Percentiles rank a stretch among this genome's conserved stretches.
phyloP scores from a whole-genome alignment of 1,284 basidiomycete species.

The Moesziomyces sp. region DNA sequence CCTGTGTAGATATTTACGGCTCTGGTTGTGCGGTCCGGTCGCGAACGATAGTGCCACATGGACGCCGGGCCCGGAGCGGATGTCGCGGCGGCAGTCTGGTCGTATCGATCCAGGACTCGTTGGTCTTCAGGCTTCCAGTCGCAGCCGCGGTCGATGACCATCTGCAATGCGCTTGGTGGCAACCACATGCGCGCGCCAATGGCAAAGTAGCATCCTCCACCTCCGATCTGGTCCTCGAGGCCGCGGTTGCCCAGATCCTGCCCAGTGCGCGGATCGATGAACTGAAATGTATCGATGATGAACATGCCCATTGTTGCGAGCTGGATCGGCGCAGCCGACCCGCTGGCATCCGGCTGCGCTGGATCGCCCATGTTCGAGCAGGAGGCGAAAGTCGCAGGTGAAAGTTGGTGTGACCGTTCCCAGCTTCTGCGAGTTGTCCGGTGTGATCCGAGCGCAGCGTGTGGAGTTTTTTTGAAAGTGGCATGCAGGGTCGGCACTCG shows the following conservation, averaged over 20 bases:
- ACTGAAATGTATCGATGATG: constrained; percentile 54
- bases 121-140: constrained; percentile 80
- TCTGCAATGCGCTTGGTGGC: constrained; percentile 62
- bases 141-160: constrained; percentile 83
- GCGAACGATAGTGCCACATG: constrained; percentile 82
- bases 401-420: too few species aligned
- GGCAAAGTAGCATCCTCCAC: constrained; percentile 77
- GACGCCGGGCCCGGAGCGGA: neutral
- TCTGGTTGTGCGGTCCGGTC: constrained; percentile 75
- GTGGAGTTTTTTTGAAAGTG: too few species aligned
- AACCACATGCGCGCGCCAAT: constrained; percentile 83
- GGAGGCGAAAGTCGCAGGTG: neutral
- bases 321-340: constrained; percentile 13
- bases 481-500: neutral
- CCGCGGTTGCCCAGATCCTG: constrained; percentile 37
- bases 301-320: constrained; percentile 56
- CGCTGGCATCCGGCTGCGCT: neutral
- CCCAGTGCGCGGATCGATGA: constrained; percentile 20
- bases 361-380: neutral
- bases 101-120: constrained; percentile 74
- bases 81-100: constrained; percentile 69
- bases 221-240: constrained; percentile 77
- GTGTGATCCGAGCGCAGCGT: neutral
- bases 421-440: too few species aligned
- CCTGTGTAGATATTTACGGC: constrained; percentile 83